Percentiles rank a stretch among this genome's conserved stretches.
phyloP scores from a whole-genome alignment of 2,329 filamentous ascomycete genomes.

The Dendrostoma leiphaemia region DNA sequence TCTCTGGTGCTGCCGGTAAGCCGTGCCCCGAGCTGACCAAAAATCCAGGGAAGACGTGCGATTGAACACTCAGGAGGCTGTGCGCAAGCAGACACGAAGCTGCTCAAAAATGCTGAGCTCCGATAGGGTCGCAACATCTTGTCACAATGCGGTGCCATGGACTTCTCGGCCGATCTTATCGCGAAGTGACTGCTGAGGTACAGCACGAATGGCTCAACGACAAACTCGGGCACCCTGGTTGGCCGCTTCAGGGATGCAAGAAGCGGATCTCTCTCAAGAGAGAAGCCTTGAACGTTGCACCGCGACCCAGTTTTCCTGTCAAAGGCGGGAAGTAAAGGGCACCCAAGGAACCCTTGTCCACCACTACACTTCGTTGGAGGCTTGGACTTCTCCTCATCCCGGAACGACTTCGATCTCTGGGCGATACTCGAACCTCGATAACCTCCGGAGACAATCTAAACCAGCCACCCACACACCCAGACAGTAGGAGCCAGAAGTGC shows the following conservation, averaged over 20 bases:
- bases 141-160: not conserved
- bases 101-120: too few species aligned
- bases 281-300: not conserved
- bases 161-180: too few species aligned
- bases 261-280: not conserved
- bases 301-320: slow-evolving; percentile 20
- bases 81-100: not conserved
- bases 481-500: too few species aligned
- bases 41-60: too few species aligned
- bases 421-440: too few species aligned
- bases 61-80: too few species aligned
- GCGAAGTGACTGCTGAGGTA: not conserved
- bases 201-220: not conserved
- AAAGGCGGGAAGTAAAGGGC: slow-evolving; percentile 12
- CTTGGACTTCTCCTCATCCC: slow-evolving; percentile 1
- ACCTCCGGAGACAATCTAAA: too few species aligned
- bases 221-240: not conserved
- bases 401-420: not conserved
- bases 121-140: not conserved
- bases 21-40: not conserved
- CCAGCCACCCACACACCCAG: too few species aligned
- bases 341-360: slow-evolving; percentile 11
- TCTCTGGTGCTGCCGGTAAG: slow-evolving; percentile 3
- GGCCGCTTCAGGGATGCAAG: slow-evolving; percentile 8
- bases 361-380: slow-evolving; percentile 4